A percentile compares a stretch with the other conserved stretches of the same genome.
Evolutionary conservation across 306 rosid species (phyloP).

Genomic region (Boehmeria nivea): DNA sequence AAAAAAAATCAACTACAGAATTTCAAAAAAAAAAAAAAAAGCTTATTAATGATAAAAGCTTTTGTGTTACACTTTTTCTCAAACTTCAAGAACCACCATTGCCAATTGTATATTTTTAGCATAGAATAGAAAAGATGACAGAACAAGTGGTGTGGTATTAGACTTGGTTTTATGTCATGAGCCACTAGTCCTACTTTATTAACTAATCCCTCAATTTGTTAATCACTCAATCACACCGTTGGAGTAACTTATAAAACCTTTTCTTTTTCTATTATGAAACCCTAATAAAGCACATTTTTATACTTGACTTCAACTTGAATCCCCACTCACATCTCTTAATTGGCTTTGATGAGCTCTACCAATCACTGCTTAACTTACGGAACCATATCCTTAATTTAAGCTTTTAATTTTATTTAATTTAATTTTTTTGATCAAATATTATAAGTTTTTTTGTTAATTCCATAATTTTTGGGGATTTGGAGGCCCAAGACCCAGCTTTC

Average conservation of each 20-base stretch:
- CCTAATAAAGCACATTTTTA: background rate
- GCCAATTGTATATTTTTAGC: background rate
- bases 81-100: background rate
- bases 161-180: slow-evolving; percentile 3
- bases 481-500: background rate
- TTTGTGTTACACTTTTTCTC: no score
- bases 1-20: no score
- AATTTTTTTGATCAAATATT: background rate
- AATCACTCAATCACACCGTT: background rate
- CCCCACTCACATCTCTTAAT: background rate
- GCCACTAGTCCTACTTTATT: background rate
- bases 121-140: background rate
- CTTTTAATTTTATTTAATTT: background rate
- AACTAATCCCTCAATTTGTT: background rate
- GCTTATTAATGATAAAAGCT: no score
- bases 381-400: background rate
- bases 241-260: no score
- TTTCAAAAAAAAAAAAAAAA: no score
- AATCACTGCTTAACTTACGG: slow-evolving; percentile 2
- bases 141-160: background rate
- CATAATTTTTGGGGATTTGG: background rate
- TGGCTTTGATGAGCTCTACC: background rate
- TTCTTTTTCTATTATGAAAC: background rate
- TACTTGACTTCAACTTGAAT: background rate
- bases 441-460: background rate